A percentile compares a stretch with the other conserved stretches of the same genome.
These are phyloP conservation scores for Parascedosporium putredinis DNA, from an alignment of 2,329 filamentous ascomycete genomes.

Conservation along the genomic window DNA sequence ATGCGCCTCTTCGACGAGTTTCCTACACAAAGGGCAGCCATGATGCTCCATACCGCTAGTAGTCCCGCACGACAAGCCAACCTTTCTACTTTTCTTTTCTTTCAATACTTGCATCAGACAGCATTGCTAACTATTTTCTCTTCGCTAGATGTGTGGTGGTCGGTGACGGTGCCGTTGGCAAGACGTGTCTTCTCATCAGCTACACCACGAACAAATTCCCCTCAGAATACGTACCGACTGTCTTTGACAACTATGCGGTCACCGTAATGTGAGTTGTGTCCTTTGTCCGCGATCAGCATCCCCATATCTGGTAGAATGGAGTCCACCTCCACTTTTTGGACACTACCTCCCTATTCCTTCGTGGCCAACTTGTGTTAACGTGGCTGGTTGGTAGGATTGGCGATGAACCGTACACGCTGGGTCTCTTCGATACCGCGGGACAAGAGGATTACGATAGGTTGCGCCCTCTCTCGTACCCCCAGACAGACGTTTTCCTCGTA, in stretches of 20 bases:
- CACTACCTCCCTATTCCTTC: too few species aligned
- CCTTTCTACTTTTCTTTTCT: neutral
- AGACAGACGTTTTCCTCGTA: slow-evolving; percentile 97
- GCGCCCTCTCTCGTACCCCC: slow-evolving; percentile 90
- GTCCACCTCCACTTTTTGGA: too few species aligned
- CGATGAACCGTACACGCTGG: slow-evolving; percentile 94
- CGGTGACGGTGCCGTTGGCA: slow-evolving; percentile 97
- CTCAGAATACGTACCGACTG: slow-evolving; percentile 97
- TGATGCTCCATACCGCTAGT: too few species aligned
- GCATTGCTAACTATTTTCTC: neutral
- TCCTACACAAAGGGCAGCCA: too few species aligned
- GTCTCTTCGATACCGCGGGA: slow-evolving; percentile 95
- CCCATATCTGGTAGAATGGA: slow-evolving; percentile 9
- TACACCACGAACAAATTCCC: slow-evolving; percentile 99
- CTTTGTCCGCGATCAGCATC: too few species aligned
- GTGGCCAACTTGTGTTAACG: too few species aligned
- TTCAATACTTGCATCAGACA: neutral
- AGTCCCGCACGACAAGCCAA: too few species aligned
- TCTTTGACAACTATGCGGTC: slow-evolving; percentile 99
- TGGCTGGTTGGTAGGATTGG: slow-evolving; percentile 95
- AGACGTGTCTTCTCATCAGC: slow-evolving; percentile 97
- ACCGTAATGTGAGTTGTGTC: slow-evolving; percentile 82
- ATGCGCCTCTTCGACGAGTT: too few species aligned
- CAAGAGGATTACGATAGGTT: slow-evolving; percentile 99
- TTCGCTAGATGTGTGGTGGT: slow-evolving; percentile 83